Conservation (phyloP, 768 basidiomycete species). For the Gautieria morchelliformis region DNA sequence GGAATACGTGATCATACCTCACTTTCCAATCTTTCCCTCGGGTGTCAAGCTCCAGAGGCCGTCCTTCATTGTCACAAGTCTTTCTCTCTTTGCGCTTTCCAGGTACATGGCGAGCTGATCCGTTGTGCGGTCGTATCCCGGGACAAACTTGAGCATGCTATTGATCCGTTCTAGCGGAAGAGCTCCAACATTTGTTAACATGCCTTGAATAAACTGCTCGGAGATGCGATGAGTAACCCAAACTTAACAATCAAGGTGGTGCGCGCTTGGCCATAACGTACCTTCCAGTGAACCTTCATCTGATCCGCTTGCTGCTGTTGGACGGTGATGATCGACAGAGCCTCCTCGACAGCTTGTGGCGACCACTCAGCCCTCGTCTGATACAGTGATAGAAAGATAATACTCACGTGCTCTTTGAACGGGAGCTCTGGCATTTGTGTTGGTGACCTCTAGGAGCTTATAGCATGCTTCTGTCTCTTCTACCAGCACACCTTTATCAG, state of each 20-base stretch:
- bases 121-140: constrained; percentile 67
- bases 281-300: constrained; percentile 87
- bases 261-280: constrained; percentile 19
- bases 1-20: not conserved
- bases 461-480: constrained; percentile 54
- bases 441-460: constrained; percentile 52
- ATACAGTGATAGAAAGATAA: constrained; percentile 14
- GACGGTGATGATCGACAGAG: constrained; percentile 39
- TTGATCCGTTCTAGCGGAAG: constrained; percentile 80
- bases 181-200: constrained; percentile 79
- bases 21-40: constrained; percentile 9
- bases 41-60: constrained; percentile 52
- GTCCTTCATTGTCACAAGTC: constrained; percentile 57
- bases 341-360: constrained; percentile 30
- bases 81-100: constrained; percentile 73
- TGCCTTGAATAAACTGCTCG: constrained; percentile 74
- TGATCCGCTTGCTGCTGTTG: constrained; percentile 78
- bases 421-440: constrained; percentile 27
- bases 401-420: constrained; percentile 6
- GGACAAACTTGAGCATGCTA: constrained; percentile 76
- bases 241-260: not conserved
- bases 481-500: constrained; percentile 70
- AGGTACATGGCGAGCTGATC: constrained; percentile 76
- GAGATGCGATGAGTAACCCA: constrained; percentile 3
- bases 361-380: not conserved